A percentile compares a stretch with the other conserved stretches of the same genome.
These are phyloP conservation scores for Trichoderma semiorbis DNA, from an alignment of 2,329 filamentous ascomycete genomes.

Conservation along the genomic window DNA sequence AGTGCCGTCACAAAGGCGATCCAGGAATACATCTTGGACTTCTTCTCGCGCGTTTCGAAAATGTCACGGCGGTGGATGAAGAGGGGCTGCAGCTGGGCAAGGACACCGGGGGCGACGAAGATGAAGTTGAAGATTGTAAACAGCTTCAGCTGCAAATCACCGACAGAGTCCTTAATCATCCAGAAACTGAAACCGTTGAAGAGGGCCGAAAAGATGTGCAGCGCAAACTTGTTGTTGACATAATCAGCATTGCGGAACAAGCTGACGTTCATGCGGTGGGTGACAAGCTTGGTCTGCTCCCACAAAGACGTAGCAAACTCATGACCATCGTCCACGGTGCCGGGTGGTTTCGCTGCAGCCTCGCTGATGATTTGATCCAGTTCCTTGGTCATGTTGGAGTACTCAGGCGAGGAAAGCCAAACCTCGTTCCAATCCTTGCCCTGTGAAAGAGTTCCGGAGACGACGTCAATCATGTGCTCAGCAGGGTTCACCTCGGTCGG, in stretches of 20 bases:
- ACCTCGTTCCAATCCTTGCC: conserved; percentile 63
- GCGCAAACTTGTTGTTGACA: conserved; percentile 58
- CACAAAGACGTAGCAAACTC: conserved; percentile 70
- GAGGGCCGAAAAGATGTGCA: conserved; percentile 53
- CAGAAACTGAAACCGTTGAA: conserved; percentile 63
- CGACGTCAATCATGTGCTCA: conserved; percentile 69
- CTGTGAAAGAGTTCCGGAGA: conserved; percentile 47
- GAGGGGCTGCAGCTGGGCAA: conserved; percentile 57
- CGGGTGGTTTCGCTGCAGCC: conserved; percentile 43
- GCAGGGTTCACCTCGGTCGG: conserved; percentile 64
- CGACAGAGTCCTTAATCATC: conserved; percentile 51
- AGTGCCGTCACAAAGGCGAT: conserved; percentile 54
- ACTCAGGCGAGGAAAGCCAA: conserved; percentile 64
- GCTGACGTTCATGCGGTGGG: conserved; percentile 57
- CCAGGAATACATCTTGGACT: conserved; percentile 60
- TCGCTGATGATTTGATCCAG: conserved; percentile 60
- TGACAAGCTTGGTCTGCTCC: conserved; percentile 62
- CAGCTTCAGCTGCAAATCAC: conserved; percentile 51
- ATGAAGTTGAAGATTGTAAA: conserved; percentile 63
- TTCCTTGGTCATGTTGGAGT: conserved; percentile 53
- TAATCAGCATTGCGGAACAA: conserved; percentile 67
- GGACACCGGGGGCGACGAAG: conserved; percentile 56
- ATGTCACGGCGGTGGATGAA: conserved; percentile 56
- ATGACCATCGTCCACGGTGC: conserved; percentile 48
- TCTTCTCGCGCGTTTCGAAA: conserved; percentile 57